Conservation (phyloP, 1,284 basidiomycete species). For the Tilletia walkeri region DNA sequence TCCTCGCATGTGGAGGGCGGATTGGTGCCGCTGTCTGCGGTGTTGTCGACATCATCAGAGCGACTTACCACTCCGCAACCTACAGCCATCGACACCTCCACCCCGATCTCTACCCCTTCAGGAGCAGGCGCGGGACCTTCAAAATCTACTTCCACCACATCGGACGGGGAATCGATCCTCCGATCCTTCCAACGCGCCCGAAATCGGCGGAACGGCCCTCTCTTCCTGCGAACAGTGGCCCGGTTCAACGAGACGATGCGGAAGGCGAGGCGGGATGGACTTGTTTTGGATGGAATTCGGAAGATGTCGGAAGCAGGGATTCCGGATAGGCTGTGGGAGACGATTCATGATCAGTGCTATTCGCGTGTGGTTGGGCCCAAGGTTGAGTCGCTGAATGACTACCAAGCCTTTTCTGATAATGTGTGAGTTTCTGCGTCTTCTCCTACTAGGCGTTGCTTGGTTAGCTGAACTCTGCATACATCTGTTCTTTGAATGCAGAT, state of each 20-base stretch:
- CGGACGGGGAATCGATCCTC: slow-evolving; percentile 57
- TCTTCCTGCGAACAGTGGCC: slow-evolving; percentile 59
- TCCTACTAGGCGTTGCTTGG: no score
- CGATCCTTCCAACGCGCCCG: slow-evolving; percentile 61
- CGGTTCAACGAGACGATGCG: slow-evolving; percentile 60
- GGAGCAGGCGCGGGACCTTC: slow-evolving; percentile 19
- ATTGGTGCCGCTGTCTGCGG: background rate
- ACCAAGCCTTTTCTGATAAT: slow-evolving; percentile 56
- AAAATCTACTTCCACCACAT: background rate
- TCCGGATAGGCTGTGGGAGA: slow-evolving; percentile 58
- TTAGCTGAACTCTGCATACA: background rate
- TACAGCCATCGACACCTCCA: background rate
- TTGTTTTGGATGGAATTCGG: slow-evolving; percentile 50
- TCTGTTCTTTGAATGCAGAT: slow-evolving; percentile 35
- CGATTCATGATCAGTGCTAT: slow-evolving; percentile 62
- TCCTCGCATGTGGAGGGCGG: background rate
- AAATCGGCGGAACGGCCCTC: slow-evolving; percentile 60
- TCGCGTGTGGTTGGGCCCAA: slow-evolving; percentile 62
- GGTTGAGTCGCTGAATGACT: slow-evolving; percentile 58
- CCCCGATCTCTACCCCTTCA: slow-evolving; percentile 21
- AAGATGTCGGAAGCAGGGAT: slow-evolving; percentile 43
- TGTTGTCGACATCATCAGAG: background rate
- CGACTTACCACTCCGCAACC: background rate
- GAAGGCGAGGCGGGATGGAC: slow-evolving; percentile 55
- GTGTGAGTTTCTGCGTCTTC: slow-evolving; percentile 26